These are phyloP conservation scores for Neoarthrinium moseri DNA, from an alignment of 2,329 filamentous ascomycete genomes.

Conservation along the genomic window DNA sequence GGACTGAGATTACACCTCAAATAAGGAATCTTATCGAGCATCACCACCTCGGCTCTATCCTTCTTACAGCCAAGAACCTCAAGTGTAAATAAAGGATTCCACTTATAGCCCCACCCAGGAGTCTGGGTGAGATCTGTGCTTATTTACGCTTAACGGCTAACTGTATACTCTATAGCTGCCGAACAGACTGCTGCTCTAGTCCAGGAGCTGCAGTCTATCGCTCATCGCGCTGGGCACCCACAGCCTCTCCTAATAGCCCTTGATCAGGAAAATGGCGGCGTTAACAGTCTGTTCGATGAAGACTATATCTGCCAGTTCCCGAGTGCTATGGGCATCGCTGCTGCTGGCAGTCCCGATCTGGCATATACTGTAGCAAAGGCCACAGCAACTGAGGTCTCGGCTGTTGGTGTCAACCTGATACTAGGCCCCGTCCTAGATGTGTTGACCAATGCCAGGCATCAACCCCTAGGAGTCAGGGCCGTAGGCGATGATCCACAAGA, in stretches of 20 bases:
- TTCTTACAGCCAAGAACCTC: constrained; percentile 80
- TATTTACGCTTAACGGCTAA: background rate
- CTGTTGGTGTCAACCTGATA: constrained; percentile 94
- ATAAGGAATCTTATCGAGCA: constrained; percentile 78
- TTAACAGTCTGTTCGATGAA: constrained; percentile 95
- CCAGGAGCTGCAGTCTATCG: constrained; percentile 88
- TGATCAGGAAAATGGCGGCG: constrained; percentile 96
- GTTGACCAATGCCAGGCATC: constrained; percentile 86
- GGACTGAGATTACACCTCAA: constrained; percentile 78
- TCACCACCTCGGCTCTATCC: constrained; percentile 84
- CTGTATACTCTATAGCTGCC: constrained; percentile 60
- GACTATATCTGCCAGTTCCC: constrained; percentile 96
- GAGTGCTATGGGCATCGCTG: constrained; percentile 95
- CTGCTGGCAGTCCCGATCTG: constrained; percentile 79
- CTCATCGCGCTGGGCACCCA: constrained; percentile 84
- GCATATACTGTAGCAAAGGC: constrained; percentile 90
- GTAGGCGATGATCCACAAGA: constrained; percentile 93
- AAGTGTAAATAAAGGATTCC: constrained; percentile 75
- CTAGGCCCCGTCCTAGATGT: constrained; percentile 93
- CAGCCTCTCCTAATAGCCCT: constrained; percentile 87
- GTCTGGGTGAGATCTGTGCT: background rate
- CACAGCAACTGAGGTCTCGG: constrained; percentile 86
- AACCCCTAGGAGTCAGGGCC: constrained; percentile 85
- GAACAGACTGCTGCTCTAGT: constrained; percentile 86
- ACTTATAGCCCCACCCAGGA: background rate